Conservation (phyloP, 805 yeast genomes). For the Lipomyces japonicus region DNA sequence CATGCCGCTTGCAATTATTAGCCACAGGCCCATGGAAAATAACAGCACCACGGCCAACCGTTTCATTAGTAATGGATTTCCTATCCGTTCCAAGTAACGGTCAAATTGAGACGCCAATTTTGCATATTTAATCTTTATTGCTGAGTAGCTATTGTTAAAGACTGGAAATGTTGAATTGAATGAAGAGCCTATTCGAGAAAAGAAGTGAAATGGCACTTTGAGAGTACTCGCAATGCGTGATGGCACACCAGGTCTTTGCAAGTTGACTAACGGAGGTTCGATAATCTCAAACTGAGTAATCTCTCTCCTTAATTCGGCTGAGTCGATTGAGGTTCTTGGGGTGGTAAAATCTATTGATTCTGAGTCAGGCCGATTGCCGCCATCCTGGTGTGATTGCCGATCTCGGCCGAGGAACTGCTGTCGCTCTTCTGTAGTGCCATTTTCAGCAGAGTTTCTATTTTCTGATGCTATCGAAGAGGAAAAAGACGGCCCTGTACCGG, state of each 20-base stretch:
- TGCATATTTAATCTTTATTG: not conserved
- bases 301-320: slow-evolving; percentile 24
- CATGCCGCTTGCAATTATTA: slow-evolving; percentile 55
- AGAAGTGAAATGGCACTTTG: not conserved
- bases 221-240: slow-evolving; percentile 17
- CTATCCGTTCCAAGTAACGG: slow-evolving; percentile 53
- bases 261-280: slow-evolving; percentile 32
- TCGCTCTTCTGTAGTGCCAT: slow-evolving; percentile 16
- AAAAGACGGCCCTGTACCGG: slow-evolving; percentile 11
- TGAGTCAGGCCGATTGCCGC: not conserved
- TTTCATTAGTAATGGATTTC: slow-evolving; percentile 80
- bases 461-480: slow-evolving; percentile 3
- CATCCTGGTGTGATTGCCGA: not conserved
- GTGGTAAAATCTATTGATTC: slow-evolving; percentile 17
- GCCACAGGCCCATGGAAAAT: slow-evolving; percentile 56
- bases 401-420: slow-evolving; percentile 19
- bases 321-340: slow-evolving; percentile 22
- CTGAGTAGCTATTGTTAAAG: not conserved
- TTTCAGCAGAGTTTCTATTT: not conserved
- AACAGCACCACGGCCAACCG: slow-evolving; percentile 67
- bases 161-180: not conserved
- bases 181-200: not conserved
- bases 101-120: not conserved
- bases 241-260: slow-evolving; percentile 14
- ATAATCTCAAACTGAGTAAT: slow-evolving; percentile 48